Evolutionary conservation across 2,329 filamentous ascomycete genomes (phyloP), one percentile per base, ranked within the genome.

Genomic region (Fusarium sp.): DNA sequence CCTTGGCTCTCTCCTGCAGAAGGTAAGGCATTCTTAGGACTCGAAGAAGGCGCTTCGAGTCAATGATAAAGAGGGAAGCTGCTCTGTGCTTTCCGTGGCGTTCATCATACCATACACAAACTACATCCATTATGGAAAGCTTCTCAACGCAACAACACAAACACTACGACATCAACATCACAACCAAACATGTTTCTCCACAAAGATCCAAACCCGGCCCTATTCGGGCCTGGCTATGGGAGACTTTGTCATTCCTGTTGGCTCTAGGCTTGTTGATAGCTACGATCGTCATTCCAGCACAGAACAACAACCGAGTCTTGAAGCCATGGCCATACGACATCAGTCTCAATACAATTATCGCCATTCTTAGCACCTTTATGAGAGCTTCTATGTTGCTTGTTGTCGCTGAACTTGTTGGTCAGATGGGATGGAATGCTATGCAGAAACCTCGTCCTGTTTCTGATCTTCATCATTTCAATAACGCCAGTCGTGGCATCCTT

Each of bases 341-440:
- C n/a, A 65, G 29, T 2, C 60, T 65, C 12, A 65, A 65, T 31
- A 65, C 62, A 17, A 42, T 57, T 1, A 42, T 65, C 5, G 59
- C 62, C 8, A 65, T 65, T 2, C 47, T 65, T 3, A 65, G 62
- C 60, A 65, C 62, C 0, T 65, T 65, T 3, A 65, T 65, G 62
- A 11, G 62, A 36, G 62, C 62, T 2, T 22, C 62, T 1, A 64
- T 65, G 62, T 18, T 65, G 4, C 25, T 65, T 3, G 62, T 65
- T 6, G 25, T 65, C 12, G 62, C 62, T 33, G 62, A 65, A 3
- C 39, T 65, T 5, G 22, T 65, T 3, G 47, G 62, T 0, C 62
- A 65, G 36, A 65, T 65, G 47, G 62, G 62, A 17, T 65, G 62
- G 62, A 44, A 49, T 31, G 22, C 47, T 7, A 3, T 65, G 5